A percentile compares a stretch with the other conserved stretches of the same genome.
Conservation (phyloP, 192 early-diverging fungal genomes). For the Coemansia sp. region DNA sequence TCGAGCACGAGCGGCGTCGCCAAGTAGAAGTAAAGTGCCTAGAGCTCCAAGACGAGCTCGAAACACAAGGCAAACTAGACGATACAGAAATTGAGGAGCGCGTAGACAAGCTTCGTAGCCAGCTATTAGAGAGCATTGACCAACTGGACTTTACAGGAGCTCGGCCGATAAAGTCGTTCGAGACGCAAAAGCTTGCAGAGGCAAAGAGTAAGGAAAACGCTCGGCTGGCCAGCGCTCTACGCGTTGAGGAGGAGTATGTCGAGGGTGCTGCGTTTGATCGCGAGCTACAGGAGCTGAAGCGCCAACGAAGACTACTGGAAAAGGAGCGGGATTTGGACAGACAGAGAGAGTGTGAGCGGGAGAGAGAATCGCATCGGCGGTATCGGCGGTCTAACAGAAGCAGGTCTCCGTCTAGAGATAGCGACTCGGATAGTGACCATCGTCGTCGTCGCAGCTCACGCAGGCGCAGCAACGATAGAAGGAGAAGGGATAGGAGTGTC, state of each 20-base stretch:
- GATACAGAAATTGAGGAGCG: constrained; percentile 72
- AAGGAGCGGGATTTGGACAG: constrained; percentile 25
- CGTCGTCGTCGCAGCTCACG: not conserved
- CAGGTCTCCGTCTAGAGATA: constrained; percentile 6
- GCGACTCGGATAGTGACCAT: constrained; percentile 1
- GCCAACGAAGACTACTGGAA: constrained; percentile 33
- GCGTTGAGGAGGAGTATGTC: constrained; percentile 67
- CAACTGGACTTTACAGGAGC: constrained; percentile 17
- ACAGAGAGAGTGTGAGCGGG: not conserved
- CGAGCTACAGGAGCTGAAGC: constrained; percentile 65
- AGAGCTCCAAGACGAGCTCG: constrained; percentile 77
- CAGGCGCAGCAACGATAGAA: not conserved
- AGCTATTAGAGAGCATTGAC: constrained; percentile 63
- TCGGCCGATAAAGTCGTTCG: constrained; percentile 57
- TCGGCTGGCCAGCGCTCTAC: constrained; percentile 68
- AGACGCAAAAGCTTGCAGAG: constrained; percentile 73
- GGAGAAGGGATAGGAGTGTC: constrained; percentile 15
- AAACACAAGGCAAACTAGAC: constrained; percentile 64
- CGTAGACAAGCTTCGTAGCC: constrained; percentile 64
- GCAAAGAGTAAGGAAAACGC: constrained; percentile 73
- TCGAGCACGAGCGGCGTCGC: constrained; percentile 86
- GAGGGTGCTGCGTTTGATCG: constrained; percentile 77
- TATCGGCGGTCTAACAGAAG: not conserved
- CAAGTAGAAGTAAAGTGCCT: constrained; percentile 88
- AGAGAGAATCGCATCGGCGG: constrained; percentile 1